Percentiles rank a stretch among this genome's conserved stretches.
phyloP scores from a whole-genome alignment of 192 early-diverging fungal species.

The Coemansia sp. region DNA sequence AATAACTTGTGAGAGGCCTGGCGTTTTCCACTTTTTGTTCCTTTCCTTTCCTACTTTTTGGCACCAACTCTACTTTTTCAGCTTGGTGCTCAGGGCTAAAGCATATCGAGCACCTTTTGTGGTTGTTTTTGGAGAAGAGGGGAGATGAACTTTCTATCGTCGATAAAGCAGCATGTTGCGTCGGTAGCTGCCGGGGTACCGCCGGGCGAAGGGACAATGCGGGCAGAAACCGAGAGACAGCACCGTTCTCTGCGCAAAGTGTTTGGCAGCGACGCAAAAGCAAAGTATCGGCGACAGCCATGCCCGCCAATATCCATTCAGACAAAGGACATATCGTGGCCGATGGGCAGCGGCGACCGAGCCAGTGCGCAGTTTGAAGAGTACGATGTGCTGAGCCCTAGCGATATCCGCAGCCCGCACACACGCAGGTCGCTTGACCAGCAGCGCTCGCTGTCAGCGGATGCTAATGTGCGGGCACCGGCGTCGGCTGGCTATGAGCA shows the following conservation, averaged over 20 bases:
- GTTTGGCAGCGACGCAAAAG: constrained; percentile 11
- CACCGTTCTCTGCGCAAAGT: constrained; percentile 12
- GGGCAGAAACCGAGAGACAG: background rate
- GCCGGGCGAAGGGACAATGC: background rate
- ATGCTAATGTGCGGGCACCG: background rate
- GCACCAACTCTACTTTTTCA: background rate
- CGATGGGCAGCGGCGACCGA: constrained; percentile 38
- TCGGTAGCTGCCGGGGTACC: constrained; percentile 16
- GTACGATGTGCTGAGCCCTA: constrained; percentile 31
- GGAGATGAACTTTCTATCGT: constrained; percentile 28
- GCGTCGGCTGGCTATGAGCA: background rate
- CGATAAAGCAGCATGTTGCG: constrained; percentile 34
- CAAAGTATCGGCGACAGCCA: constrained; percentile 27
- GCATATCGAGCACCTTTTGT: background rate
- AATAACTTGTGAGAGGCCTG: background rate
- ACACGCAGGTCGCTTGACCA: constrained; percentile 3
- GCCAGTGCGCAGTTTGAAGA: constrained; percentile 28
- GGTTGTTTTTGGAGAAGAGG: background rate
- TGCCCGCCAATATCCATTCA: constrained; percentile 43
- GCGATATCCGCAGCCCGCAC: constrained; percentile 15
- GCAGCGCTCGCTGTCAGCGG: constrained; percentile 4
- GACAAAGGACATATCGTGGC: constrained; percentile 49
- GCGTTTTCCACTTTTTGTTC: background rate
- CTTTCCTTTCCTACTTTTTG: background rate
- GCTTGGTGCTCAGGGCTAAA: background rate